A percentile compares a stretch with the other conserved stretches of the same genome.
These are phyloP conservation scores for Calonectria naviculata DNA, from an alignment of 2,329 filamentous ascomycete species.

Conservation along the genomic window DNA sequence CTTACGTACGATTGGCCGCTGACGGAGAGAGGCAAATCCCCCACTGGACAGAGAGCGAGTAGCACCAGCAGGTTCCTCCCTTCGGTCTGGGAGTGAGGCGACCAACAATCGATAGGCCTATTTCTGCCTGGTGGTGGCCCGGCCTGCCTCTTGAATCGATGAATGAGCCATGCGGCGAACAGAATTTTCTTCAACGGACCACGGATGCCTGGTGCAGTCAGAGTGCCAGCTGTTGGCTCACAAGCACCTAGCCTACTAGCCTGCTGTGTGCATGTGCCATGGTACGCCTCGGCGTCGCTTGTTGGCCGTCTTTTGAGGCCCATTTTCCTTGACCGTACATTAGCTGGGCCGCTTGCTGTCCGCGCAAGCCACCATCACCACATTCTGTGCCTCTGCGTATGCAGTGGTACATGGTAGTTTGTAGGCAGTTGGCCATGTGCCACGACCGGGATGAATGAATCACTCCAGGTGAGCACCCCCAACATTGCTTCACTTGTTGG, in stretches of 20 bases:
- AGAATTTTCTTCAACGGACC: not conserved
- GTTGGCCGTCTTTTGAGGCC: constrained; percentile 6
- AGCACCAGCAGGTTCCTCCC: not conserved
- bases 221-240: not conserved
- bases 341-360: not conserved
- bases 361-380: constrained; percentile 10
- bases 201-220: constrained; percentile 9
- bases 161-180: constrained; percentile 6
- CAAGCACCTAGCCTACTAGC: not conserved
- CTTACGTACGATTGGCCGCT: constrained; percentile 7
- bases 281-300: not conserved
- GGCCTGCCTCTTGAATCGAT: not conserved
- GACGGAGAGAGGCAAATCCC: not conserved
- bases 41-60: not conserved
- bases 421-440: not conserved
- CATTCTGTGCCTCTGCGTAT: not conserved
- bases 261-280: not conserved
- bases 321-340: constrained; percentile 1
- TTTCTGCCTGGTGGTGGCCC: not conserved
- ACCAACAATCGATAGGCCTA: constrained; percentile 5
- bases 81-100: constrained; percentile 1
- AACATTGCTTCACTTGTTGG: not conserved
- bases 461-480: not conserved
- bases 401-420: not conserved
- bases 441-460: not conserved